Evolutionary conservation across 169 alveolate genomes (phyloP).

Genomic region (Cryptosporidium bovis): DNA sequence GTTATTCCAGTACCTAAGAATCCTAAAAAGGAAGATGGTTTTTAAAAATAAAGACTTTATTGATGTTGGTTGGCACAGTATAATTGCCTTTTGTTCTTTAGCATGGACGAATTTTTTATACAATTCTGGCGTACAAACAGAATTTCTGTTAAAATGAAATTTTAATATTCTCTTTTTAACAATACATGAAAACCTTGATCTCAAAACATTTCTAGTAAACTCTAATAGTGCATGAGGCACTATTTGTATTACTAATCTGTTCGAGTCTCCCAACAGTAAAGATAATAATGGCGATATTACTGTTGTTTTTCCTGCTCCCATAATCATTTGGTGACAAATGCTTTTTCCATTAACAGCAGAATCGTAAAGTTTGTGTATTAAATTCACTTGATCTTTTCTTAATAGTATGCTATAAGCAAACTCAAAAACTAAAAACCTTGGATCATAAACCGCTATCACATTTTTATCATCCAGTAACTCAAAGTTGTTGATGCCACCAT

Average conservation of each 20-base stretch:
- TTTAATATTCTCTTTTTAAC: constrained; percentile 85
- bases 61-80: constrained; percentile 89
- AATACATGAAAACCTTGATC: constrained; percentile 88
- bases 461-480: background rate
- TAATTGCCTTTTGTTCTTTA: constrained; percentile 85
- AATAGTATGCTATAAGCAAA: constrained; percentile 88
- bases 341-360: constrained; percentile 82
- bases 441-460: constrained; percentile 82
- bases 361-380: constrained; percentile 83
- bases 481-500: background rate
- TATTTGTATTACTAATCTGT: constrained; percentile 80
- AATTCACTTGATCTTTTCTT: constrained; percentile 87
- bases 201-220: constrained; percentile 86
- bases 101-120: constrained; percentile 87
- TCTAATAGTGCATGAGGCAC: constrained; percentile 88
- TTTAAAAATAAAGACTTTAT: constrained; percentile 89
- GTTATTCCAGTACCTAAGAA: constrained; percentile 57
- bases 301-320: constrained; percentile 95
- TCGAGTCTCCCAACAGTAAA: constrained; percentile 85
- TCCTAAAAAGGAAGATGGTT: constrained; percentile 82
- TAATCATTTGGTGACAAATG: constrained; percentile 92
- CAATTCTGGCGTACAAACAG: constrained; percentile 84
- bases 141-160: constrained; percentile 84
- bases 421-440: constrained; percentile 90
- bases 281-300: constrained; percentile 87